phyloP scores from a whole-genome alignment of 2,329 filamentous ascomycete genomes.

The Trichoderma harzianum region DNA sequence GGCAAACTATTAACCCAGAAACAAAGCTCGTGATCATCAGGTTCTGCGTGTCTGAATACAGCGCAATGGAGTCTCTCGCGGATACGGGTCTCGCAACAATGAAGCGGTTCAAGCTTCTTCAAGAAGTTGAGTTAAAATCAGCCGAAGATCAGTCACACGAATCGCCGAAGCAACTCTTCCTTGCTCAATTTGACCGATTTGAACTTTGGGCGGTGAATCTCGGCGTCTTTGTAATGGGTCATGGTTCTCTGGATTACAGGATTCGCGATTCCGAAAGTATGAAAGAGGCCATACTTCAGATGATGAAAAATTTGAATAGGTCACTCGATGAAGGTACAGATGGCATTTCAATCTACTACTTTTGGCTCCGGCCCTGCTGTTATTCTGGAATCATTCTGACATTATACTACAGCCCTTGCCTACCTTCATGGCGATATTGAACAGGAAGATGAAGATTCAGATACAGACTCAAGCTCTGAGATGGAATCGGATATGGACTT shows the following conservation, averaged over 20 bases:
- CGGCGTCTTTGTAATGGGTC: conserved; percentile 1
- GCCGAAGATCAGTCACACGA: background rate
- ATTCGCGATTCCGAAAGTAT: conserved; percentile 9
- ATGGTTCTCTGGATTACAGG: conserved; percentile 9
- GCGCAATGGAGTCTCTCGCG: background rate
- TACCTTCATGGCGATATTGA: background rate
- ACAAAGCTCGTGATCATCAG: no score
- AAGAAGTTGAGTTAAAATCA: background rate
- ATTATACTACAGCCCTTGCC: background rate
- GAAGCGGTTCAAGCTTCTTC: background rate
- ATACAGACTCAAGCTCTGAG: background rate
- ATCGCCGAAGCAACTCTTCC: background rate
- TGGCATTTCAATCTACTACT: no score
- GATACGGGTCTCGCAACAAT: background rate
- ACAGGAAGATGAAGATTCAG: background rate
- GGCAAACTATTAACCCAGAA: no score
- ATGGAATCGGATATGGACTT: conserved; percentile 2
- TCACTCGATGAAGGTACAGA: conserved; percentile 1
- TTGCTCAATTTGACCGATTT: conserved; percentile 2
- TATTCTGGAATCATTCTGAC: background rate
- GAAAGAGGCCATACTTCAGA: background rate
- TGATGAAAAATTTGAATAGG: background rate
- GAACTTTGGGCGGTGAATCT: conserved; percentile 17
- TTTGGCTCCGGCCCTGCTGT: no score
- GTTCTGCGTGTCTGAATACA: background rate